Percentiles rank a stretch among this genome's conserved stretches.
Conservation (phyloP, 306 rosid genomes). For the Crataegus laevigata region DNA sequence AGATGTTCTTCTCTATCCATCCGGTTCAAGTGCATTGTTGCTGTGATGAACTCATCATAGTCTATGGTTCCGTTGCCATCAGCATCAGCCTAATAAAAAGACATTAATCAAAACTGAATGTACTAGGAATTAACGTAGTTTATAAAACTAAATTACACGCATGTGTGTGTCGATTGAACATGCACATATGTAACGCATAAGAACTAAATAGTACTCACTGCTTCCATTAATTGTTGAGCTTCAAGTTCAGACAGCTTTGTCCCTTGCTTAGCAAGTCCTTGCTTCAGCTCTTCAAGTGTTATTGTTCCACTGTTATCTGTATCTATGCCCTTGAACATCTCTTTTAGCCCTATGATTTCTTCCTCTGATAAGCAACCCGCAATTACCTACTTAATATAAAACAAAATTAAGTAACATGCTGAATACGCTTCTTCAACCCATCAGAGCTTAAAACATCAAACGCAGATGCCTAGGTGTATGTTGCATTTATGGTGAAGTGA, state of each 20-base stretch:
- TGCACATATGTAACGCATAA: too few relatives aligned
- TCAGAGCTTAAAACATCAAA: neutral
- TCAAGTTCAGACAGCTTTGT: constrained; percentile 76
- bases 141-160: too few relatives aligned
- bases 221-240: constrained; percentile 88
- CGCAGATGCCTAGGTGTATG: neutral
- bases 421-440: neutral
- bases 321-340: constrained; percentile 87
- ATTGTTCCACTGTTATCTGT: constrained; percentile 94
- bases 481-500: neutral
- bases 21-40: constrained; percentile 93
- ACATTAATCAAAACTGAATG: neutral
- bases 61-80: constrained; percentile 97
- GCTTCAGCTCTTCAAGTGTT: constrained; percentile 94
- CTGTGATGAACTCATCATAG: constrained; percentile 94
- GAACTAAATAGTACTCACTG: constrained; percentile 41
- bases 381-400: constrained; percentile 44
- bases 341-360: constrained; percentile 94
- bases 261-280: constrained; percentile 93
- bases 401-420: neutral
- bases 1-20: constrained; percentile 94
- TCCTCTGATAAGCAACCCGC: constrained; percentile 97
- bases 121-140: neutral
- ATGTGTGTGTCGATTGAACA: too few relatives aligned
- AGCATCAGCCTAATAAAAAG: constrained; percentile 52